Evolutionary conservation across 202 grass and related monocot species (phyloP).

Genomic region (Brachypodium distachyon): DNA sequence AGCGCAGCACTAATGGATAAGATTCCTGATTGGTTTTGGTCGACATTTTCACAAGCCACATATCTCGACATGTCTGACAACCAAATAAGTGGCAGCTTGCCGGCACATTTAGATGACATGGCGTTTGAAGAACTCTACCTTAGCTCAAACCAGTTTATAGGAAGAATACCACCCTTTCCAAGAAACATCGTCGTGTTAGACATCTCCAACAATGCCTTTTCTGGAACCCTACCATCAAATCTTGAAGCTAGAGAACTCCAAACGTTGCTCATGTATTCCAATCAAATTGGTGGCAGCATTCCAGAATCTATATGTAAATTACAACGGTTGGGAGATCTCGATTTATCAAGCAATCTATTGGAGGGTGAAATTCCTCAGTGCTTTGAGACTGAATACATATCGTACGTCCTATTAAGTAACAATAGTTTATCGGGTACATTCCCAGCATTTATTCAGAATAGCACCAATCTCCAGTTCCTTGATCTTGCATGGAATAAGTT

Average conservation of each 20-base stretch:
- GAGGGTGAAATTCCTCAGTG: background rate
- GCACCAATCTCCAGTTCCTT: background rate
- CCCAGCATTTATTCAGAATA: background rate
- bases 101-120: background rate
- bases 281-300: conserved; percentile 1
- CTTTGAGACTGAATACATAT: accelerated
- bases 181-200: background rate
- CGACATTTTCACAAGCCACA: background rate
- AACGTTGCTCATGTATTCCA: background rate
- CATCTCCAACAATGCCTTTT: conserved; percentile 18
- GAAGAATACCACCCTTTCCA: background rate
- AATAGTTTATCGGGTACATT: conserved; percentile 13
- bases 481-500: conserved; percentile 25
- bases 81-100: conserved; percentile 6
- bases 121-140: background rate
- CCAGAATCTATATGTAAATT: background rate
- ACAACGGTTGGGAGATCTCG: background rate
- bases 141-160: conserved; percentile 11
- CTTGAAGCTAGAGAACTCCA: background rate
- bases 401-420: background rate
- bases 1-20: background rate
- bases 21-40: conserved; percentile 39
- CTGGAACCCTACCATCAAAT: background rate
- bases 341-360: conserved; percentile 23
- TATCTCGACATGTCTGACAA: background rate